Conservation (phyloP, 1,139 yeast genomes). For the Geotrichum carabidarum region DNA sequence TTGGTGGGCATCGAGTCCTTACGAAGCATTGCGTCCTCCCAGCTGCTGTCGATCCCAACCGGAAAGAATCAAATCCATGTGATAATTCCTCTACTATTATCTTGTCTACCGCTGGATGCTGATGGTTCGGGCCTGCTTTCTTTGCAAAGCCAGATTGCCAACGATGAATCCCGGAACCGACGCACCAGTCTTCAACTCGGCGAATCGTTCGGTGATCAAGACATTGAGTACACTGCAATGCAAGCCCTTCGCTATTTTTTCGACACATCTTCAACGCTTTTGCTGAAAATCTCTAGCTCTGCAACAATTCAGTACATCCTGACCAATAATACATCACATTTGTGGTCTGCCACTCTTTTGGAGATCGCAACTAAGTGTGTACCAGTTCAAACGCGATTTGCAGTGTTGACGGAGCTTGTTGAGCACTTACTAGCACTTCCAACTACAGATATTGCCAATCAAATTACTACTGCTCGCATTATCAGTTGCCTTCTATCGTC, state of each 20-base stretch:
- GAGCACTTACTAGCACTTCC: conserved; percentile 31
- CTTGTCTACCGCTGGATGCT: conserved; percentile 22
- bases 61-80: conserved; percentile 41
- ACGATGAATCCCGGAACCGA: conserved; percentile 3
- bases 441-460: conserved; percentile 37
- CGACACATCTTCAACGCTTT: conserved; percentile 38
- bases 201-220: conserved; percentile 17
- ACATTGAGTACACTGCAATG: conserved; percentile 24
- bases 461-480: conserved; percentile 48
- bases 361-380: conserved; percentile 66
- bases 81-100: conserved; percentile 44
- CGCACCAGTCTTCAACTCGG: conserved; percentile 13
- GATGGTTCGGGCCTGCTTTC: conserved; percentile 23
- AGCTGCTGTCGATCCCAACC: conserved; percentile 42
- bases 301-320: conserved; percentile 36
- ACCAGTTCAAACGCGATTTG: conserved; percentile 83
- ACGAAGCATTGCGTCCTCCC: conserved; percentile 43
- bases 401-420: conserved; percentile 50
- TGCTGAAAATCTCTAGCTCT: conserved; percentile 37
- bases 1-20: conserved; percentile 46
- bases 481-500: conserved; percentile 68
- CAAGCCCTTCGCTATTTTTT: conserved; percentile 38
- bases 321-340: conserved; percentile 26
- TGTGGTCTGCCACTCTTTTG: conserved; percentile 56
- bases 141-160: conserved; percentile 19